These are phyloP conservation scores for Suaeda aralocaspica DNA, from an alignment of 148 eudicot species.

Conservation along the genomic window DNA sequence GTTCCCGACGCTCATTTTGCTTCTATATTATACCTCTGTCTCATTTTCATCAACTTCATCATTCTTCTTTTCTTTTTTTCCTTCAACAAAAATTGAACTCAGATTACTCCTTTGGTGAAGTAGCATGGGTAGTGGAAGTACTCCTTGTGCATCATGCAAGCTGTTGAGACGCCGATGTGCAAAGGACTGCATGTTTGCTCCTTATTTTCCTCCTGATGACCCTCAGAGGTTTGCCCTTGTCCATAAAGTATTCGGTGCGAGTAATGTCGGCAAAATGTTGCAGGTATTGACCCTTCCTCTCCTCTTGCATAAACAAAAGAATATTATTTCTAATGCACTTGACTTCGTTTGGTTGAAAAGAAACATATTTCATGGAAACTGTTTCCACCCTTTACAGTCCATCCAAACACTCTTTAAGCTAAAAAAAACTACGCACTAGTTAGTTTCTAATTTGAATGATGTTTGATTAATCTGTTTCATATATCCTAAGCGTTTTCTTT, in stretches of 20 bases:
- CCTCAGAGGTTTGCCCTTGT: conserved; percentile 89
- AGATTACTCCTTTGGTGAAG: not conserved
- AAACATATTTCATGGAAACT: no score
- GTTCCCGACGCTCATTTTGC: conserved; percentile 21
- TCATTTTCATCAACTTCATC: conserved; percentile 5
- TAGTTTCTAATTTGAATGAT: not conserved
- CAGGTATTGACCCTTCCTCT: conserved; percentile 42
- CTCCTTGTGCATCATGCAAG: conserved; percentile 97
- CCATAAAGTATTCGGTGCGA: conserved; percentile 92
- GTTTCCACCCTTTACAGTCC: no score
- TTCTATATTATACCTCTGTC: conserved; percentile 19
- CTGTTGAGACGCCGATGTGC: conserved; percentile 81
- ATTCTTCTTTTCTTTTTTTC: not conserved
- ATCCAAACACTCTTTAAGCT: no score
- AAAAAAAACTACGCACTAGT: no score
- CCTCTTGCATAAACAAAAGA: no score
- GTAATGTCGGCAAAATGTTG: conserved; percentile 90
- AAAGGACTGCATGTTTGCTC: conserved; percentile 86
- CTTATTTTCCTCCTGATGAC: conserved; percentile 80
- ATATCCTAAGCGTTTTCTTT: not conserved
- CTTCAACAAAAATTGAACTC: not conserved
- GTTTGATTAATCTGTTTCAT: not conserved
- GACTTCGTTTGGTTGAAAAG: no score
- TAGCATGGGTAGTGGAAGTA: conserved; percentile 28
- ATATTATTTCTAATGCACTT: no score